Evolutionary conservation across 1,284 basidiomycete genomes (phyloP).

Genomic region (Apiotrichum siamense): DNA sequence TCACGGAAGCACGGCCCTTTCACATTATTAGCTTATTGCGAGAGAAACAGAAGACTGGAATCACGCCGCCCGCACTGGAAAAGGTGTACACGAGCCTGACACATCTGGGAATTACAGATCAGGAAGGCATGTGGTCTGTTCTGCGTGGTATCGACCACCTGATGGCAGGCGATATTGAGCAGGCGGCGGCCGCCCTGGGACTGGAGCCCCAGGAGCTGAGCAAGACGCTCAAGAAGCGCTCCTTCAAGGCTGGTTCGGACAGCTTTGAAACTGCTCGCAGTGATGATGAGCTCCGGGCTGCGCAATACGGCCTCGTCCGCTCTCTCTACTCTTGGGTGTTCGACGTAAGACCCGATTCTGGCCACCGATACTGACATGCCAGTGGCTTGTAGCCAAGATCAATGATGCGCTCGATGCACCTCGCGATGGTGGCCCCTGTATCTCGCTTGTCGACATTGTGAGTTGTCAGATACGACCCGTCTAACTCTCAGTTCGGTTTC

Average conservation of each 20-base stretch:
- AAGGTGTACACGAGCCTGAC: constrained; percentile 8
- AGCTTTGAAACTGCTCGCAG: constrained; percentile 11
- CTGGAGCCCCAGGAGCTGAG: constrained; percentile 7
- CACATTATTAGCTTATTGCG: constrained; percentile 16
- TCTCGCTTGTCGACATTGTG: constrained; percentile 15
- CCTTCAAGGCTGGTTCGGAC: constrained; percentile 12
- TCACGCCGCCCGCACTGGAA: constrained; percentile 4
- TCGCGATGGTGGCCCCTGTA: constrained; percentile 5
- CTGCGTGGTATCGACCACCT: constrained; percentile 15
- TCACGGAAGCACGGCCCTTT: constrained; percentile 14
- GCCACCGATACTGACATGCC: neutral
- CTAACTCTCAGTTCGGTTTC: constrained; percentile 12
- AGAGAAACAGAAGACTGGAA: constrained; percentile 6
- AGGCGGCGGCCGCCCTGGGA: constrained; percentile 7
- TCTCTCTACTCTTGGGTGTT: constrained; percentile 16
- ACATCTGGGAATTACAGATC: constrained; percentile 9
- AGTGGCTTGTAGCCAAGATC: constrained; percentile 15
- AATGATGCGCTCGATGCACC: constrained; percentile 13
- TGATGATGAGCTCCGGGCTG: constrained; percentile 13
- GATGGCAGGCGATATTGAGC: constrained; percentile 6
- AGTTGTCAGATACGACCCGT: neutral
- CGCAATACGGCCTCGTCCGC: constrained; percentile 15
- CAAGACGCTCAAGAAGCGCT: constrained; percentile 12
- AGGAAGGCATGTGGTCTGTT: constrained; percentile 11
- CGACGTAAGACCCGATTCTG: neutral